A percentile compares a stretch with the other conserved stretches of the same genome.
Conservation (phyloP, 345 rosid species). For the Camelina sativa region DNA sequence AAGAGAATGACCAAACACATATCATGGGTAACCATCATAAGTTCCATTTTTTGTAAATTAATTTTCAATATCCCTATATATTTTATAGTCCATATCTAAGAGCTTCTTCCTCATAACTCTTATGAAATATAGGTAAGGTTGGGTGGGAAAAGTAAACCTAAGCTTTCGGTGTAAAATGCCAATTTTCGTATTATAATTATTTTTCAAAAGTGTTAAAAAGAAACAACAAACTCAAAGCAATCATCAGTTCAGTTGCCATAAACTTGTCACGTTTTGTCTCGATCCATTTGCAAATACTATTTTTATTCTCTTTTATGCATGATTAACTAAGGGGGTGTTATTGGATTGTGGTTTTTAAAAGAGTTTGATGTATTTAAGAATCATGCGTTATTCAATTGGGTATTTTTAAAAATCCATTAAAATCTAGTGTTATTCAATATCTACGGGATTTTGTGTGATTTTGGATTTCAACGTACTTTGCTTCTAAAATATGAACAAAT, state of each 20-base stretch:
- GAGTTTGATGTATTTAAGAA: no score
- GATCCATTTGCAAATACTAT: slow-evolving; percentile 6
- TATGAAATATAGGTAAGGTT: slow-evolving; percentile 36
- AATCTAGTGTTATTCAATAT: no score
- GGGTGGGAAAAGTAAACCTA: slow-evolving; percentile 32
- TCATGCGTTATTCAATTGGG: no score
- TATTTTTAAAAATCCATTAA: no score
- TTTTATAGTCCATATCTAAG: neutral
- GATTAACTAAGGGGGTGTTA: no score
- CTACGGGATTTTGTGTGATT: no score
- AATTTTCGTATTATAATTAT: neutral
- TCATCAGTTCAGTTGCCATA: slow-evolving; percentile 27
- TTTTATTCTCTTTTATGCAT: no score
- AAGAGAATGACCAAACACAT: slow-evolving; percentile 36
- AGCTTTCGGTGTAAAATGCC: slow-evolving; percentile 40
- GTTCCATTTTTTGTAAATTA: slow-evolving; percentile 5
- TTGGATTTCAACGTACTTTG: no score
- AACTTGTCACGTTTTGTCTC: slow-evolving; percentile 22
- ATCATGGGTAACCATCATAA: slow-evolving; percentile 35
- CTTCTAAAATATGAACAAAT: no score
- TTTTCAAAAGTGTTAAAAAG: no score
- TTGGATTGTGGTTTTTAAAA: no score
- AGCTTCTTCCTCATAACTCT: slow-evolving; percentile 21
- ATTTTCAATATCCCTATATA: neutral
- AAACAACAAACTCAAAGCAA: neutral